Base-by-base conservation (phyloP, 306 rosid genomes). In the Canavalia ensiformis region DNA sequence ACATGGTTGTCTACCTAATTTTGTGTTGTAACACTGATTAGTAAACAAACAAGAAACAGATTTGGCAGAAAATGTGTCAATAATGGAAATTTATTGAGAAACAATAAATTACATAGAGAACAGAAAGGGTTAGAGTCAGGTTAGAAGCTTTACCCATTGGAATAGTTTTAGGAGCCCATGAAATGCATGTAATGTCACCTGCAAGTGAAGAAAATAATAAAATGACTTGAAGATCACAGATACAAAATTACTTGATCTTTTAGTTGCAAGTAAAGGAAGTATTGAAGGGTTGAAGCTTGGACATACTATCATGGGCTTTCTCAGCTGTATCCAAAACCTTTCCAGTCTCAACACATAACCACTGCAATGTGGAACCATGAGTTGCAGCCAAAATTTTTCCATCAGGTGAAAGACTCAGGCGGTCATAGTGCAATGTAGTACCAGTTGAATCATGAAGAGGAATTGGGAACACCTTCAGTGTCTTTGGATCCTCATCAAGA, bases 401-500 rank as follows among this genome's bases (percentile, higher is more conserved):
- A 69, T 92, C 97, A 5, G 98, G 94, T 51, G 99, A 94, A 82
- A 92, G 13, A 87, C 89, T 88, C 54, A 96, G 91, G 78, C 89
- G 94, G 73, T 96, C 98, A 74, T 96, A 96, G 78, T 88, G 90
- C 84, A 90, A 66, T 18, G 89, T 69, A 60, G 89, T 78, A 72
- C 94, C 95, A 0, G 72, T 70, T 81, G 97, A 81, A 85, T 92
- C 93, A 70, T 79, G 91, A 72, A 93, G 92, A 55, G 98, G 97
- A 79, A 96, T 96, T 18, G 92, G 90, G 82, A 93, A 92, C 88
- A 90, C 90, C 91, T 94, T 94, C 84, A 90, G 88, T 47, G 95
- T 88, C 92, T 96, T 96, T 25, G 99, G 97, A 82, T 96, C 99
- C 90, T 96, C 99, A 30, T 90, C 97, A 59, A 96, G 84, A 82